These are phyloP conservation scores for Chrysosporium keratinophilum DNA, from an alignment of 2,329 filamentous ascomycete genomes.

Conservation along the genomic window DNA sequence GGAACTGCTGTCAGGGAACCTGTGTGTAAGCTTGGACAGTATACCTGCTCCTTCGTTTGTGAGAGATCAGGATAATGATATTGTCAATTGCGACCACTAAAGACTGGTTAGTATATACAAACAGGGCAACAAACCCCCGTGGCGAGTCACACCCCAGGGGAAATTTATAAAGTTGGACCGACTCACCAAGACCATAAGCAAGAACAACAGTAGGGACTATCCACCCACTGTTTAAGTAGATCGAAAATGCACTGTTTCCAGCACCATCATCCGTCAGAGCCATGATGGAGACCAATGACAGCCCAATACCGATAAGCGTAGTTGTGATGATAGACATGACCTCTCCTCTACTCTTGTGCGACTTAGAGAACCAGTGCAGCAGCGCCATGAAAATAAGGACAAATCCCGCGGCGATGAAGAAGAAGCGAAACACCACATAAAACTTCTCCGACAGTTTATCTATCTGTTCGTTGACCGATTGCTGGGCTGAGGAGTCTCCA, in stretches of 20 bases:
- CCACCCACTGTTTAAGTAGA: conserved; percentile 9
- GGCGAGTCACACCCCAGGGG: neutral
- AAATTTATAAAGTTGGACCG: neutral
- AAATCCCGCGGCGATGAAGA: conserved; percentile 30
- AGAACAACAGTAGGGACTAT: conserved; percentile 12
- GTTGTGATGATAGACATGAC: conserved; percentile 14
- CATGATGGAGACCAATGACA: conserved; percentile 13
- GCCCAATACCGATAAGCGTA: conserved; percentile 8
- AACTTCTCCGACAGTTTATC: conserved; percentile 25
- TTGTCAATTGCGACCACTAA: conserved; percentile 11
- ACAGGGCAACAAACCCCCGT: neutral
- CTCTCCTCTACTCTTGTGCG: conserved; percentile 17
- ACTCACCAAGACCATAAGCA: conserved; percentile 8
- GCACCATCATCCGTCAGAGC: neutral
- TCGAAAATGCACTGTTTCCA: neutral
- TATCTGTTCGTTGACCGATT: neutral
- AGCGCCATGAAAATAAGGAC: conserved; percentile 29
- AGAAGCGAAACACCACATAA: conserved; percentile 24
- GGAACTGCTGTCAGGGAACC: neutral
- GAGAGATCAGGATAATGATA: conserved; percentile 3
- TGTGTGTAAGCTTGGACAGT: neutral
- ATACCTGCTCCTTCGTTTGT: conserved; percentile 7
- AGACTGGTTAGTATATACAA: neutral
- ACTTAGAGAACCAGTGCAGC: conserved; percentile 21
- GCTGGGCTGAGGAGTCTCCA: neutral